Evolutionary conservation across 306 rosid species (phyloP).

Genomic region (Casuarina cunninghamiana): DNA sequence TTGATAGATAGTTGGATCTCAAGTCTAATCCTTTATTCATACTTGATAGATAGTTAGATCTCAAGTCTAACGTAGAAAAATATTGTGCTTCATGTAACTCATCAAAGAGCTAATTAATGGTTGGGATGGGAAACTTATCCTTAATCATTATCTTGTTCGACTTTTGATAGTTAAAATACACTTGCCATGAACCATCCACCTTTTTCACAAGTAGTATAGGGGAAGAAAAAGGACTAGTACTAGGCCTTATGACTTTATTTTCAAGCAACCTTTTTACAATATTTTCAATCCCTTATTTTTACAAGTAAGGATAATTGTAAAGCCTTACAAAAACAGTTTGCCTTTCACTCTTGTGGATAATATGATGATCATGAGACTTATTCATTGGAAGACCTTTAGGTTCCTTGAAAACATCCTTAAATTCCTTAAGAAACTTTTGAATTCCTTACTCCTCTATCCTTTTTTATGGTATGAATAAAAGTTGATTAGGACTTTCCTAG

Average conservation of each 20-base stretch:
- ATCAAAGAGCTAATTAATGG: neutral
- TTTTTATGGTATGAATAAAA: no score
- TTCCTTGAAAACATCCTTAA: no score
- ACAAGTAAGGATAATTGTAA: neutral
- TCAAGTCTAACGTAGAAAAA: neutral
- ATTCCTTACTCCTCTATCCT: no score
- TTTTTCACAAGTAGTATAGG: neutral
- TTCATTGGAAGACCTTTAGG: no score
- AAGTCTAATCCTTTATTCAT: neutral
- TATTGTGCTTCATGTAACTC: neutral
- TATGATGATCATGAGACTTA: no score
- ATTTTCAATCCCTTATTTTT: neutral
- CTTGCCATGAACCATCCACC: neutral
- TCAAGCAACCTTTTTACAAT: neutral
- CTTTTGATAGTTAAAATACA: neutral
- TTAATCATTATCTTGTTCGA: neutral
- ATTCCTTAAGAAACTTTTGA: no score
- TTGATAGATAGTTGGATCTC: neutral
- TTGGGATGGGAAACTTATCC: no score
- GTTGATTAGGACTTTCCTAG: no score
- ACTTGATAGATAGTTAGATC: neutral
- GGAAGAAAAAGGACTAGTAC: neutral
- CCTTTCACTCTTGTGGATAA: no score
- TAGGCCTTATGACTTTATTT: neutral
- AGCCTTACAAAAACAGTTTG: neutral